Conservation (phyloP, 805 yeast species). For the Wickerhamiella brachini region DNA sequence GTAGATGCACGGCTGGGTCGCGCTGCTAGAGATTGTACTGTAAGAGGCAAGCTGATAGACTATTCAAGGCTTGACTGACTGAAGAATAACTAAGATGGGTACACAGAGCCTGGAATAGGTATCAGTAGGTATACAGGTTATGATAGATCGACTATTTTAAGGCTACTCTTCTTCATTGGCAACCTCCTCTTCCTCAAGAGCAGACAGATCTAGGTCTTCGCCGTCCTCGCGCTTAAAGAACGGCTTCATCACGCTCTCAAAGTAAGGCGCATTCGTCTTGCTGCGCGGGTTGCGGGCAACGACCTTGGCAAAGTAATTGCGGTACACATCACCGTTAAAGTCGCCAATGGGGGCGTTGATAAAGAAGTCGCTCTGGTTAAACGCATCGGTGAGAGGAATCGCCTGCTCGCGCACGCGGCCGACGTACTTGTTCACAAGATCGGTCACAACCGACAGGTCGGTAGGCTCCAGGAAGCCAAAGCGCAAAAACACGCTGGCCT, state of each 20-base stretch:
- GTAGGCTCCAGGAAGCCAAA: conserved; percentile 41
- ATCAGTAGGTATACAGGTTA: too few species aligned
- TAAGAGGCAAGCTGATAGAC: too few species aligned
- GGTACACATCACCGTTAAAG: conserved; percentile 71
- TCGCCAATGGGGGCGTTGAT: conserved; percentile 73
- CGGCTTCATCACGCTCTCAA: conserved; percentile 26
- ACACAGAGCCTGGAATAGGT: too few species aligned
- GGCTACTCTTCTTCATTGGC: conserved; percentile 3
- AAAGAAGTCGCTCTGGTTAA: conserved; percentile 66
- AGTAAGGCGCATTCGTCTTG: conserved; percentile 48
- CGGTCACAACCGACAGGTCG: conserved; percentile 31
- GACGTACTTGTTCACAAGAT: conserved; percentile 34
- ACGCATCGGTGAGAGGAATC: conserved; percentile 70
- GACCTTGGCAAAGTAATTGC: conserved; percentile 52
- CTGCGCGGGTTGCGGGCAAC: conserved; percentile 33
- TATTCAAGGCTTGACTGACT: too few species aligned
- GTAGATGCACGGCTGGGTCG: too few species aligned
- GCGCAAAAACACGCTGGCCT: conserved; percentile 59
- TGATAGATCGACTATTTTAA: too few species aligned
- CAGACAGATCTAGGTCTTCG: conserved; percentile 11
- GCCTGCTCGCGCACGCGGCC: conserved; percentile 48
- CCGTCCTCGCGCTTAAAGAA: conserved; percentile 22
- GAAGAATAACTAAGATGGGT: too few species aligned
- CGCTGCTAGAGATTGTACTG: too few species aligned
- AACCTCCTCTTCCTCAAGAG: conserved; percentile 11